Percentiles rank a stretch among this genome's conserved stretches.
phyloP scores from a whole-genome alignment of 805 yeast species.

The Hanseniaspora opuntiae region DNA sequence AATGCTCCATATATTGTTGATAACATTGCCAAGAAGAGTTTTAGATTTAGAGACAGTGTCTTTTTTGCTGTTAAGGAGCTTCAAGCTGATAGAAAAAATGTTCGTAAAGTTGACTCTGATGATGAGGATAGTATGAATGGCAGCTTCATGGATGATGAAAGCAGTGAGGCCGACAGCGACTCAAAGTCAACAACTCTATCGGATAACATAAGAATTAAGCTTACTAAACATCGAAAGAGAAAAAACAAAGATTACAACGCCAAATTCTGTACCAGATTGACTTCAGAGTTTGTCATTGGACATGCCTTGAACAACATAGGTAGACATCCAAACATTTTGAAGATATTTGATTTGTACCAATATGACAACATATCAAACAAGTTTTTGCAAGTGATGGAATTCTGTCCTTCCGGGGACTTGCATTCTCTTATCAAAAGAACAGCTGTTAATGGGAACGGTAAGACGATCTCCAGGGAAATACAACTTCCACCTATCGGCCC shows the following conservation, averaged over 20 bases:
- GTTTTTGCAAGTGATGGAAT: conserved; percentile 86
- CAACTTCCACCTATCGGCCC: conserved; percentile 8
- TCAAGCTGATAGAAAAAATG: conserved; percentile 30
- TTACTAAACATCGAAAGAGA: conserved; percentile 25
- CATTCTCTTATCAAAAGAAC: conserved; percentile 40
- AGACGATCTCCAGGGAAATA: conserved; percentile 2
- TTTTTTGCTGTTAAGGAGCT: conserved; percentile 83
- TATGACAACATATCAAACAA: conserved; percentile 46
- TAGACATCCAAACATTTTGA: conserved; percentile 56
- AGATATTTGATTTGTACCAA: conserved; percentile 63
- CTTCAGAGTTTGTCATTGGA: conserved; percentile 79
- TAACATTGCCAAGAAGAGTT: conserved; percentile 32
- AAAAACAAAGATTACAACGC: conserved; percentile 81
- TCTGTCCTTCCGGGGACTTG: conserved; percentile 72
- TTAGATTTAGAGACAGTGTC: conserved; percentile 52
- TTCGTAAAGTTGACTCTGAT: neutral
- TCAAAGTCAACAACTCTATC: neutral
- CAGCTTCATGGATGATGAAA: neutral
- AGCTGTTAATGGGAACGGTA: conserved; percentile 20
- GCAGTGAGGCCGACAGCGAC: neutral
- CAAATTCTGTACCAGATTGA: conserved; percentile 75
- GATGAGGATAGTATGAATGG: neutral
- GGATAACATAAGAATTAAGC: neutral
- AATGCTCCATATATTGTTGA: conserved; percentile 12
- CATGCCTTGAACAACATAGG: conserved; percentile 45